Conservation (phyloP, 164 flowering plant genomes). For the Hamamelis virginiana region DNA sequence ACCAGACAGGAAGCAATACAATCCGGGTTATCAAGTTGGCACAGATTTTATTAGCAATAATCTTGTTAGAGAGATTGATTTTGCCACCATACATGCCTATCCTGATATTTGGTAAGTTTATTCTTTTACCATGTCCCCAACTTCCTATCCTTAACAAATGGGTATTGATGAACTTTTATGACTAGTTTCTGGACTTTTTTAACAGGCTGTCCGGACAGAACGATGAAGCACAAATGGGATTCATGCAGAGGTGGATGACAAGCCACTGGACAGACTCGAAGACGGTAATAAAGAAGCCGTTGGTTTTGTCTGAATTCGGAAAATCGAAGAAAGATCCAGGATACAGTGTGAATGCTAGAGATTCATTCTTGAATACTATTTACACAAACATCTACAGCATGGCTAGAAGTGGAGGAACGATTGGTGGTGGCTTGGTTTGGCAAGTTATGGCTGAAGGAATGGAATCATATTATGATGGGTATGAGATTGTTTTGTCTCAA, state of each 20-base stretch:
- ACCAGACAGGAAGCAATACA: conserved; percentile 34
- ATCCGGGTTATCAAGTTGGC: conserved; percentile 45
- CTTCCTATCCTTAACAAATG: too few relatives aligned
- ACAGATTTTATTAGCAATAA: conserved; percentile 46
- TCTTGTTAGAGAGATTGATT: conserved; percentile 39
- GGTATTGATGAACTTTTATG: too few relatives aligned
- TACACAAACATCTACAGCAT: conserved; percentile 17
- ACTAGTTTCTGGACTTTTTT: neutral
- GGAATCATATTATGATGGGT: conserved; percentile 33
- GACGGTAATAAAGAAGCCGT: conserved; percentile 26
- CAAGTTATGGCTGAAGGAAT: conserved; percentile 34
- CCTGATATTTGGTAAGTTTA: conserved; percentile 43
- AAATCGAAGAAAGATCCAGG: conserved; percentile 29
- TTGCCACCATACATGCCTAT: conserved; percentile 42
- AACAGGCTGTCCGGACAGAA: conserved; percentile 30
- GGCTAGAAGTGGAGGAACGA: conserved; percentile 24
- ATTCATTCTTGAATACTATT: conserved; percentile 15
- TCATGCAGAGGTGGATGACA: conserved; percentile 30
- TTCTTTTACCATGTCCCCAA: too few relatives aligned
- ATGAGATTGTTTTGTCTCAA: conserved; percentile 27
- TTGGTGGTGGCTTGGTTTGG: conserved; percentile 36
- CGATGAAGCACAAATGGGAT: conserved; percentile 20
- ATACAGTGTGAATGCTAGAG: conserved; percentile 17
- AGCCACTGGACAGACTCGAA: conserved; percentile 27
- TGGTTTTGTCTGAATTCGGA: conserved; percentile 36